phyloP scores from a whole-genome alignment of 73 alveolate species.

The Blepharisma japonicum region DNA sequence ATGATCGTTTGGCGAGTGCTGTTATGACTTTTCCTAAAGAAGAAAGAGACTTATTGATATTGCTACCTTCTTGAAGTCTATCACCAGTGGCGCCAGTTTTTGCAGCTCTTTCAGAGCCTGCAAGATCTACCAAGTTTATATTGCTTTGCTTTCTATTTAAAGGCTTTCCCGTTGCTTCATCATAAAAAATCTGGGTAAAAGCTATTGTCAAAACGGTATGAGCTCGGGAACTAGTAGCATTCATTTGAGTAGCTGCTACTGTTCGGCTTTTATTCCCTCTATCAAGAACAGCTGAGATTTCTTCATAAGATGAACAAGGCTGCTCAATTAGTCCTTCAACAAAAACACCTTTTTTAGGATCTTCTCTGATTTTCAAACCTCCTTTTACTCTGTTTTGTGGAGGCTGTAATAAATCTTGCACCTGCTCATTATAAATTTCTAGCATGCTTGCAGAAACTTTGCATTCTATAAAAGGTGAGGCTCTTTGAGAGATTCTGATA shows the following conservation, averaged over 20 bases:
- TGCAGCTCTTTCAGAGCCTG: constrained; percentile 90
- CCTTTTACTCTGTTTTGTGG: constrained; percentile 62
- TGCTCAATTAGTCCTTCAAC: constrained; percentile 67
- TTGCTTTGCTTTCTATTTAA: constrained; percentile 49
- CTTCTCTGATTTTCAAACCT: constrained; percentile 80
- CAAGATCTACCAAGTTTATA: constrained; percentile 87
- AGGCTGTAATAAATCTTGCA: constrained; percentile 61
- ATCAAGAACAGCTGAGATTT: constrained; percentile 55
- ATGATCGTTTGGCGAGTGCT: constrained; percentile 68
- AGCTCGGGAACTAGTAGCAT: constrained; percentile 66
- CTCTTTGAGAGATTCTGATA: constrained; percentile 56
- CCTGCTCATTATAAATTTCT: constrained; percentile 75
- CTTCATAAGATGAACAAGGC: constrained; percentile 68
- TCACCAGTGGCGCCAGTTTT: constrained; percentile 90
- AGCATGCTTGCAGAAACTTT: constrained; percentile 55
- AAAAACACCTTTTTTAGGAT: constrained; percentile 61
- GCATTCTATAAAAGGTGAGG: constrained; percentile 53
- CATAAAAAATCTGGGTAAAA: constrained; percentile 40
- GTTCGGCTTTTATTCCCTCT: constrained; percentile 68
- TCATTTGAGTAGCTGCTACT: constrained; percentile 74
- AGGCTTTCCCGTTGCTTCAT: constrained; percentile 53
- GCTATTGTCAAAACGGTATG: constrained; percentile 77
- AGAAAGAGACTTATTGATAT: constrained; percentile 76
- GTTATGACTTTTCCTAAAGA: constrained; percentile 76
- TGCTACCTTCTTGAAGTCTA: constrained; percentile 79